A percentile compares a stretch with the other conserved stretches of the same genome.
Evolutionary conservation across 2,329 filamentous ascomycete genomes (phyloP).

Genomic region (Paracorniculantispora psalliotae): DNA sequence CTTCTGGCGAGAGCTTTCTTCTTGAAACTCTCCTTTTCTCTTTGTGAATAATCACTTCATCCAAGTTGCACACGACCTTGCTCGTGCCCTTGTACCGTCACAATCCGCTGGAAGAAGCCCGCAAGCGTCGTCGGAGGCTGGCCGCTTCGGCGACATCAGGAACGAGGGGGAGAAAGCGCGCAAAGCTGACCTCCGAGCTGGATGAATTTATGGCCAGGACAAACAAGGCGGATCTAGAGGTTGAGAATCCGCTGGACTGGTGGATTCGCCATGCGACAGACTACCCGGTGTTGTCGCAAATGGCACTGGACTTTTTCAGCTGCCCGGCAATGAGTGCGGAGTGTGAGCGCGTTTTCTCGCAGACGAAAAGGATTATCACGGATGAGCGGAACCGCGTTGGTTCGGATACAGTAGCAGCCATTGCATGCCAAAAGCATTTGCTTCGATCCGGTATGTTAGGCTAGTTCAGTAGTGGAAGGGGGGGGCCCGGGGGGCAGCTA

Average conservation of each 20-base stretch:
- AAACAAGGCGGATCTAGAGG: background rate
- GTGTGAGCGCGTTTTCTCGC: background rate
- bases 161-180: background rate
- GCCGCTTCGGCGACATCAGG: too few species aligned
- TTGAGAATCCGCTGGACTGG: background rate
- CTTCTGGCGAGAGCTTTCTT: too few species aligned
- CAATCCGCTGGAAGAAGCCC: too few species aligned
- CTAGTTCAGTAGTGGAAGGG: background rate
- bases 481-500: too few species aligned
- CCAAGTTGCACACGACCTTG: too few species aligned
- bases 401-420: slow-evolving; percentile 1
- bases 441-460: slow-evolving; percentile 1
- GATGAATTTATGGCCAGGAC: background rate
- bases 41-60: too few species aligned
- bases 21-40: too few species aligned
- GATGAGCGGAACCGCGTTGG: background rate
- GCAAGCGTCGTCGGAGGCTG: too few species aligned
- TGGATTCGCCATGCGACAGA: background rate
- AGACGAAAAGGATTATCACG: background rate
- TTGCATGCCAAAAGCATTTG: slow-evolving; percentile 3
- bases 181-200: background rate
- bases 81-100: too few species aligned
- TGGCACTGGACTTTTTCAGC: background rate
- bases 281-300: background rate
- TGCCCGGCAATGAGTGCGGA: background rate